Base-by-base conservation (phyloP, 1,284 basidiomycete species). In the Ustilago tritici region DNA sequence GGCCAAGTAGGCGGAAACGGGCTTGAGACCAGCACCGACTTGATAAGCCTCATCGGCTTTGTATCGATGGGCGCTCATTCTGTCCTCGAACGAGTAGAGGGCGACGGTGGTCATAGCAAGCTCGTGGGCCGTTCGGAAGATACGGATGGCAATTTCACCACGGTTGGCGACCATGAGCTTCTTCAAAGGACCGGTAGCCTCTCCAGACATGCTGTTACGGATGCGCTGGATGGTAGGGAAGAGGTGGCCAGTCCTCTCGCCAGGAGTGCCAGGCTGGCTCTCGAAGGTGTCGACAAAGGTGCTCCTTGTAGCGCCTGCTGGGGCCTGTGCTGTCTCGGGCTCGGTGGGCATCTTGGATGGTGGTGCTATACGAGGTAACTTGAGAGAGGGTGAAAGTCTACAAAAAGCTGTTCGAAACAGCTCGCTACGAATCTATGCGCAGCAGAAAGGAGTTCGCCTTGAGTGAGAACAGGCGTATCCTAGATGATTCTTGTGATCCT, bases 31-130 rank as follows among this genome's bases (percentile, higher is more conserved):
- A 83, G 93, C 94, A 74, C 97, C 97, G 80, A 99, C 96, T 87
- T 95, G 93, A 88, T 98, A 99, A 1, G 96, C 95, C 88, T 99
- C 96, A 88, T 99, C 97, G 74, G 95, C 94, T 91, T 99, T 99
- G 88, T 98, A 95, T 84, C 97, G 91, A 89, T 99, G 97, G 50
- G 97, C 96, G 66, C 92, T 94, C 88, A 98, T 91, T 76, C 97
- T 91, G 89, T 99, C 97, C 88, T 99, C 97, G 86, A 90, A 92
- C 17, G 95, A 98, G 89, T 94, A 99, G 88, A 99, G 98, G 53
- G 97, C 96, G 65, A 99, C 97, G 60, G 96, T 98, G 87, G 96
- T 94, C 95, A 99, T 97, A 40, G 95, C 97, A 70, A 99, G 91
- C 87, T 99, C 97, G 89, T 99, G 96, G 62, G 97, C 94, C 2